A percentile compares a stretch with the other conserved stretches of the same genome.
These are phyloP conservation scores for Fusarium sp. DNA, from an alignment of 2,329 filamentous ascomycete species.

Conservation along the genomic window DNA sequence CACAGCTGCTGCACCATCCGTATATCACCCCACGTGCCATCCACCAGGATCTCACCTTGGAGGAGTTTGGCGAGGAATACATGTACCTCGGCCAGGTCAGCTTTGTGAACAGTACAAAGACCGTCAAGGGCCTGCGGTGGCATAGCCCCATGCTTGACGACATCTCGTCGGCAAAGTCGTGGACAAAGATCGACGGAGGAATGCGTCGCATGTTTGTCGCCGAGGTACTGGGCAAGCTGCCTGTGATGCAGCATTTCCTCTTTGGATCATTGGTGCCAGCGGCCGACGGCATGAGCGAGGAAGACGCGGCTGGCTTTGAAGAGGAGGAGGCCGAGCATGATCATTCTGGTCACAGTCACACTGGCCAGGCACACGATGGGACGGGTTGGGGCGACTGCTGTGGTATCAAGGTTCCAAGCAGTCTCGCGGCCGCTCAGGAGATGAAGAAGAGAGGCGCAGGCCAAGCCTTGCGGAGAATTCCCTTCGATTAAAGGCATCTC, in stretches of 20 bases:
- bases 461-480: conserved; percentile 76
- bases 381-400: conserved; percentile 95
- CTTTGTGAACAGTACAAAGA: conserved; percentile 97
- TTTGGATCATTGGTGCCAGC: conserved; percentile 90
- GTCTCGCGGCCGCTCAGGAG: conserved; percentile 89
- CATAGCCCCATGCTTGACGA: conserved; percentile 99
- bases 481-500: conserved; percentile 74
- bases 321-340: conserved; percentile 62
- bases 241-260: conserved; percentile 98
- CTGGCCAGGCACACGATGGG: conserved; percentile 72
- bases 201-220: conserved; percentile 98
- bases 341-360: conserved; percentile 70
- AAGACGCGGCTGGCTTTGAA: conserved; percentile 60
- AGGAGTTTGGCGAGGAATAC: conserved; percentile 86
- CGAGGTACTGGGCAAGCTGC: conserved; percentile 91
- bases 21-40: conserved; percentile 84
- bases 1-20: conserved; percentile 86
- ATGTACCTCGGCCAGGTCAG: conserved; percentile 92
- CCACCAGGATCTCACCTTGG: conserved; percentile 87
- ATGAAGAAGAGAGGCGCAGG: conserved; percentile 78
- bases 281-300: conserved; percentile 81
- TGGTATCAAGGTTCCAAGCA: conserved; percentile 96
- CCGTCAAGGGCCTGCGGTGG: conserved; percentile 93
- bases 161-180: conserved; percentile 89
- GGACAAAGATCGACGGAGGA: conserved; percentile 91